Base-by-base conservation (phyloP, 164 flowering plant genomes). In the Tetracentron sinense region DNA sequence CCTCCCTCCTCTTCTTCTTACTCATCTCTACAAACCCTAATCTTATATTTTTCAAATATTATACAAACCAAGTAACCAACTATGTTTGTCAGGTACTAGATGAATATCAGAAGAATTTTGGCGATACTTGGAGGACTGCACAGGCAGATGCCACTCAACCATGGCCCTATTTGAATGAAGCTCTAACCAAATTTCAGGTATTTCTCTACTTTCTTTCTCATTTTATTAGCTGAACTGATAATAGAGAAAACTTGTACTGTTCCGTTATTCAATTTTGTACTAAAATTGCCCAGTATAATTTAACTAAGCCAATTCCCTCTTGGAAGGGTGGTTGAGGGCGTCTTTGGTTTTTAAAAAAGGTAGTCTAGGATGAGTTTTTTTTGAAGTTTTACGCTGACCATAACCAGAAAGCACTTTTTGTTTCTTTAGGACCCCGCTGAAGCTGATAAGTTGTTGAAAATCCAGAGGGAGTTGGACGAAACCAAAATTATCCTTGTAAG, bases 401-500 rank as follows among this genome's bases (percentile, higher is more conserved):
- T 51, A 33, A 53, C 42, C 42, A 1, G 60, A 56, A 35, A 22
- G 16, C 14, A 3, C 22, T 64, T 14, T 56, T 59, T 12, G 46
- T 28, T 55, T 52, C 2, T 69, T 52, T 77, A 95, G 97, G 99
- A 92, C 59, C 99, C 99, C 64, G 96, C 94, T 29, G 97, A 95
- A 74, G 99, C 99, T 72, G 99, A 95, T 70, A 95, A 92, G 83
- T 75, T 95, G 73, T 62, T 95, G 77, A 92, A 82, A 73, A 95
- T 95, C 59, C 97, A 95, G 73, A 82, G 91, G 72, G 97, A 95
- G 65, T 78, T 95, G 86, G 99, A 95, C 75, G 99, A 95, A 75
- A 95, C 99, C 15, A 95, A 95, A 78, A 95, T 91, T 75, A 92
- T 95, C 65, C 97, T 95, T 70, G 99, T 95, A 61, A 88, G 97